Evolutionary conservation across 768 basidiomycete species (phyloP), one percentile per base, ranked within the genome.

Genomic region (Rhizopogon roseolus): DNA sequence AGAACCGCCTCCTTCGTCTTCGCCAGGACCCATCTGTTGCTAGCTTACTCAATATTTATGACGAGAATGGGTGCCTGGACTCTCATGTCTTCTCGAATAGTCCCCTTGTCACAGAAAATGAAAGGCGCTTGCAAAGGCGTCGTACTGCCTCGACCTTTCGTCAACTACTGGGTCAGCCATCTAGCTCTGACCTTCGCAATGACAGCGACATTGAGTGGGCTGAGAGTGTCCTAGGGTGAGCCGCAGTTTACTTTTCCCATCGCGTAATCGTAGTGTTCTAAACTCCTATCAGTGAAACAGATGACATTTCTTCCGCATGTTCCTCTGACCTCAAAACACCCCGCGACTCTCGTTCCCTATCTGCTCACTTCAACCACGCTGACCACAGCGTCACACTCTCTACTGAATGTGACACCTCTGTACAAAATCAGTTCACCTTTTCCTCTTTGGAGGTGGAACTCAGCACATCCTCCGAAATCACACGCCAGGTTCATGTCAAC

Each of bases 121-220:
- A 65, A 5, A 81, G 80, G 14, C 74, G 77, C 17, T 72, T 78
- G 14, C 85, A 85, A 60, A 78, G 76, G 34, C 76, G 73, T 45
- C 77, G 85, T 6, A 84, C 75, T 54, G 86, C 86, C 1, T 90
- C 88, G 5, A 90, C 90, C 9, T 67, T 92, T 54, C 81, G 87
- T 5, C 83, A 90, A 62, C 70, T 92, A 3, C 74, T 92, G 29
- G 87, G 88, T 3, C 77, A 77, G 50, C 75, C 84, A 0, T 64
- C 60, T 9, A 62, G 68, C 1, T 69, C 54, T 28, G 57, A 60
- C 14, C 41, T 63, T 14, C 55, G 58, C 27, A 70, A 73, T 52
- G 63, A 67, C n/a, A 74, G 73, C 57, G 88, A 91, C 59, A 89
- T 92, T 51, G 90, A 88, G 2, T 92, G 89, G 89, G 89, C 89